These are phyloP conservation scores for Plasmodium vivax DNA, from an alignment of 169 alveolate species.

Conservation along the genomic window DNA sequence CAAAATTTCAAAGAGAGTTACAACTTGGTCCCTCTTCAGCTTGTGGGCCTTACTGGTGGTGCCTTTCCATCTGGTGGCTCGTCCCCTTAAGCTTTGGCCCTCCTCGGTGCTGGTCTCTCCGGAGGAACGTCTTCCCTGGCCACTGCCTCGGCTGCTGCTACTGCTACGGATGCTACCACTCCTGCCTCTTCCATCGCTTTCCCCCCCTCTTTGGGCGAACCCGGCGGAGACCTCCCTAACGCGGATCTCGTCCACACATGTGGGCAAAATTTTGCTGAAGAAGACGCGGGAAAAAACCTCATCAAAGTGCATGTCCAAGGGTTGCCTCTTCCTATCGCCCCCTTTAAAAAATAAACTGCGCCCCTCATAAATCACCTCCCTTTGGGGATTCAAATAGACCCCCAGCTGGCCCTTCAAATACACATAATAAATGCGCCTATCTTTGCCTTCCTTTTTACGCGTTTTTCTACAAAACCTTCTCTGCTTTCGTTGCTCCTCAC, in stretches of 20 bases:
- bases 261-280: background rate
- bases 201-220: background rate
- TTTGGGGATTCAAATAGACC: constrained; percentile 3
- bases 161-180: background rate
- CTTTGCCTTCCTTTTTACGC: background rate
- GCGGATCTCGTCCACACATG: constrained; percentile 11
- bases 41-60: background rate
- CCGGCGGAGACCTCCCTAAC: background rate
- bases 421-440: background rate
- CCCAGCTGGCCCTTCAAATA: constrained; percentile 1
- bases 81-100: background rate
- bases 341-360: constrained; percentile 20
- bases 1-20: constrained; percentile 2
- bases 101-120: background rate
- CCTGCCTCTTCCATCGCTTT: background rate
- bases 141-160: background rate
- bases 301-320: constrained; percentile 10
- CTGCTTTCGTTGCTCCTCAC: background rate
- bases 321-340: background rate
- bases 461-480: background rate
- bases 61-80: background rate
- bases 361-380: background rate
- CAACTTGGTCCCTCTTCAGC: background rate
- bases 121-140: background rate
- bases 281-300: background rate